Conservation (phyloP, 805 yeast species). For the Candida ulmi region DNA sequence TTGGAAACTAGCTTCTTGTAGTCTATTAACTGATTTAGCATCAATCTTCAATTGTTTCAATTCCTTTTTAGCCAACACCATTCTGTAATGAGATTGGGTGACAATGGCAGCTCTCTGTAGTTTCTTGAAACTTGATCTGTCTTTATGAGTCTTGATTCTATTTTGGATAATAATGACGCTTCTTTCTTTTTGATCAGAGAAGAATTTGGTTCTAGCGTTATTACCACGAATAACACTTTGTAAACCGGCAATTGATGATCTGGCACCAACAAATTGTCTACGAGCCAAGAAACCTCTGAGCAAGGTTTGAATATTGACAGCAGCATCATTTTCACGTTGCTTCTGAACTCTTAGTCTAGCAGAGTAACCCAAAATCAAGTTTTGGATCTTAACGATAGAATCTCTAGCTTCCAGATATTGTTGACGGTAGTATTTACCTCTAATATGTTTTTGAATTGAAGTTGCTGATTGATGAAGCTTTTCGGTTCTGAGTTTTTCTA, state of each 20-base stretch:
- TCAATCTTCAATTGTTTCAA: constrained; percentile 67
- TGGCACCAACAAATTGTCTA: constrained; percentile 24
- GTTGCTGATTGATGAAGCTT: constrained; percentile 76
- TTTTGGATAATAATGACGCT: constrained; percentile 76
- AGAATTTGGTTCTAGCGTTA: constrained; percentile 45
- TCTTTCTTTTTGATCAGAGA: constrained; percentile 43
- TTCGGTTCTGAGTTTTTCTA: constrained; percentile 80
- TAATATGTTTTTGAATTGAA: constrained; percentile 77
- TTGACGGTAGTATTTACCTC: constrained; percentile 58
- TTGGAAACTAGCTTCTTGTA: constrained; percentile 87
- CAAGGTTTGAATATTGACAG: constrained; percentile 64
- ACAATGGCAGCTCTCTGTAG: constrained; percentile 53
- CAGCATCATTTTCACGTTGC: constrained; percentile 56
- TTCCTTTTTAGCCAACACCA: constrained; percentile 64
- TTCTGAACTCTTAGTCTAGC: constrained; percentile 49
- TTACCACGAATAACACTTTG: constrained; percentile 51
- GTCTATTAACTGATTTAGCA: constrained; percentile 85
- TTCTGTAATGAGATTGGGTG: constrained; percentile 75
- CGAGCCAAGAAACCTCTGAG: constrained; percentile 52
- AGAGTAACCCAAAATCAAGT: constrained; percentile 56
- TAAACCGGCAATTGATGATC: constrained; percentile 30
- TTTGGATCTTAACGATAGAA: constrained; percentile 54
- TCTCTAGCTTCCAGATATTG: constrained; percentile 48
- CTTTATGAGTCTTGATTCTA: constrained; percentile 60
- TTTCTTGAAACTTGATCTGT: constrained; percentile 46